Conservation (phyloP, 768 basidiomycete genomes). For the Macrolepiota albuminosa region DNA sequence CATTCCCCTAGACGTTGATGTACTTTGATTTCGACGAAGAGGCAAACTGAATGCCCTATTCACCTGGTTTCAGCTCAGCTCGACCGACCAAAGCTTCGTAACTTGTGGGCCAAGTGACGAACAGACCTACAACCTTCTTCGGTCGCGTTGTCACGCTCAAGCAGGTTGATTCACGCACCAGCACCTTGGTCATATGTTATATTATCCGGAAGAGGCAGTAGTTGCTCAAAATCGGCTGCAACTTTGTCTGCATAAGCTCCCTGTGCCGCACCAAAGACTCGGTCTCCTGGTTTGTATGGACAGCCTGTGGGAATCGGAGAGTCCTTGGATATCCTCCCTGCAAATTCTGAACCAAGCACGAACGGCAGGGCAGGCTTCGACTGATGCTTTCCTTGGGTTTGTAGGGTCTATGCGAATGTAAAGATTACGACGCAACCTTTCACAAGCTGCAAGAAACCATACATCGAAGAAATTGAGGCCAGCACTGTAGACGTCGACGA, state of each 20-base stretch:
- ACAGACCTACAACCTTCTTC: slow-evolving; percentile 47
- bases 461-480: slow-evolving; percentile 79
- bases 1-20: slow-evolving; percentile 62
- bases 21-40: not conserved
- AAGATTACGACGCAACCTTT: not conserved
- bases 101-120: slow-evolving; percentile 88
- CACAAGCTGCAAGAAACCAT: slow-evolving; percentile 10
- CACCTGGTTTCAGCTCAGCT: slow-evolving; percentile 74
- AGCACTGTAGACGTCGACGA: slow-evolving; percentile 73
- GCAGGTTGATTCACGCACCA: slow-evolving; percentile 34
- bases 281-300: slow-evolving; percentile 73
- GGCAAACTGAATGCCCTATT: slow-evolving; percentile 8
- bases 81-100: slow-evolving; percentile 89
- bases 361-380: slow-evolving; percentile 81
- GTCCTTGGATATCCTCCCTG: slow-evolving; percentile 63
- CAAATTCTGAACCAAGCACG: slow-evolving; percentile 79
- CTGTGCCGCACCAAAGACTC: slow-evolving; percentile 80
- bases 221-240: slow-evolving; percentile 40
- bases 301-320: slow-evolving; percentile 82
- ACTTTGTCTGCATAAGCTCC: slow-evolving; percentile 81
- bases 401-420: slow-evolving; percentile 55
- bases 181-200: slow-evolving; percentile 86
- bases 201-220: slow-evolving; percentile 68
- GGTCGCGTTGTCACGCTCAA: not conserved
- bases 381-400: slow-evolving; percentile 89